phyloP scores from a whole-genome alignment of 768 basidiomycete species.

The Dentipellis sp. region DNA sequence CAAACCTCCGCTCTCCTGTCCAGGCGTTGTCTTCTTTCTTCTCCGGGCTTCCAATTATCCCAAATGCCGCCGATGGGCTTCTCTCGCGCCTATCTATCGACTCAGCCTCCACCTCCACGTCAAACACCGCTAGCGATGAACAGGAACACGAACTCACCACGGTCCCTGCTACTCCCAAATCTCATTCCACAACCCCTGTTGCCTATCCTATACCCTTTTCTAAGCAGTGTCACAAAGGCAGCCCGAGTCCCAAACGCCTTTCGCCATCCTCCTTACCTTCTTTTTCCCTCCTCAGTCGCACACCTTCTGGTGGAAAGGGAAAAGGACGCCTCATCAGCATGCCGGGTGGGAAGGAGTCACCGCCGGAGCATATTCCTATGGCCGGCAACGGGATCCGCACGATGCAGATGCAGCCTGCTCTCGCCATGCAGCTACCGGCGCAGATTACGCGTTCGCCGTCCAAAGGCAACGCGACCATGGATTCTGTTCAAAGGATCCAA shows the following conservation, averaged over 20 bases:
- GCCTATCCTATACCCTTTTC: background rate
- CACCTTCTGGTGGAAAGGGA: background rate
- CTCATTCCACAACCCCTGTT: background rate
- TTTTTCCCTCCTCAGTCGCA: background rate
- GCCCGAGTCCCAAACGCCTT: background rate
- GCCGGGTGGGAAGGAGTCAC: background rate
- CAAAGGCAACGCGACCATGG: background rate
- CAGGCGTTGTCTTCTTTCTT: constrained; percentile 11
- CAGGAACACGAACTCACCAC: constrained; percentile 9
- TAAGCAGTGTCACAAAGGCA: background rate
- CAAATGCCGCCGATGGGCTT: constrained; percentile 13
- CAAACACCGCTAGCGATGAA: constrained; percentile 10
- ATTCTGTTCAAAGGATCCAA: no score
- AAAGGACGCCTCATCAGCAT: background rate
- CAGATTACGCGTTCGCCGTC: constrained; percentile 3
- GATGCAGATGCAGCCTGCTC: constrained; percentile 13
- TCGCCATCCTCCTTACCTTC: background rate
- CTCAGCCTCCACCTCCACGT: constrained; percentile 9
- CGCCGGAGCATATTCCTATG: constrained; percentile 10
- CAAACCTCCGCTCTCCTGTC: background rate
- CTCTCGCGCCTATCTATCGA: constrained; percentile 15
- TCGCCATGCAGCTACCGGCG: constrained; percentile 10
- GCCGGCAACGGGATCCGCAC: constrained; percentile 12
- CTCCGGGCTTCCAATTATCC: constrained; percentile 11
- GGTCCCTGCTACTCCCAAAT: constrained; percentile 8